Conservation (phyloP, 1,284 basidiomycete species). For the Apiotrichum akiyoshidainum region DNA sequence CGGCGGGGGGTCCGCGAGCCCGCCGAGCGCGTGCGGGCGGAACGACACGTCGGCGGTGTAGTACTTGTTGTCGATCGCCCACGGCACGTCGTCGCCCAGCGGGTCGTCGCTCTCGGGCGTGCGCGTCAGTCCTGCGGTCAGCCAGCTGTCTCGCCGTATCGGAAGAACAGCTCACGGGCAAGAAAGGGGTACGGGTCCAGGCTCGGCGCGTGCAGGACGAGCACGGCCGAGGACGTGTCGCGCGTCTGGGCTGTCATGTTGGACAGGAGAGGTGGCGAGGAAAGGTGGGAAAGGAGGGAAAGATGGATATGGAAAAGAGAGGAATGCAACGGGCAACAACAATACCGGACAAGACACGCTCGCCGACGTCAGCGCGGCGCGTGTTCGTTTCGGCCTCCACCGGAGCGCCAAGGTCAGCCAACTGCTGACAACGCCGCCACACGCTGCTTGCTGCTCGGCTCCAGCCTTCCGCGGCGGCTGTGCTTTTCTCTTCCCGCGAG, state of each 20-base stretch:
- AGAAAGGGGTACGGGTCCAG: conserved; percentile 29
- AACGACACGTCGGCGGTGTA: conserved; percentile 75
- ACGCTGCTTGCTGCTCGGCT: no score
- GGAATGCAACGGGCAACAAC: neutral
- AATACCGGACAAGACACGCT: neutral
- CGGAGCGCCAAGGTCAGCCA: no score
- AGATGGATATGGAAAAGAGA: neutral
- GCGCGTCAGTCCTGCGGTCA: conserved; percentile 17
- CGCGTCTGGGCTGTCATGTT: neutral
- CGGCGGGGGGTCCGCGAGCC: conserved; percentile 34
- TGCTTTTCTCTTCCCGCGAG: no score
- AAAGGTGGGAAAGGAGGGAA: neutral
- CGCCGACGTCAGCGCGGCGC: neutral
- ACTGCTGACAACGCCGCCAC: no score
- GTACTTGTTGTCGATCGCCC: conserved; percentile 79
- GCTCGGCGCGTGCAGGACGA: conserved; percentile 24
- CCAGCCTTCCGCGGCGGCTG: no score
- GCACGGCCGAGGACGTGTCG: conserved; percentile 23
- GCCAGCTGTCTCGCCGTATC: no score
- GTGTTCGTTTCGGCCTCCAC: no score
- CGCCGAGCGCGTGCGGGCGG: conserved; percentile 45
- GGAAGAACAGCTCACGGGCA: conserved; percentile 22
- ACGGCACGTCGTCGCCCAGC: conserved; percentile 54
- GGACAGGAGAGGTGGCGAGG: neutral
- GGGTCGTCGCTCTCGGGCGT: conserved; percentile 2